Evolutionary conservation across 2,329 filamentous ascomycete species (phyloP), one percentile per base, ranked within the genome.

Genomic region (Fusarium albidum): DNA sequence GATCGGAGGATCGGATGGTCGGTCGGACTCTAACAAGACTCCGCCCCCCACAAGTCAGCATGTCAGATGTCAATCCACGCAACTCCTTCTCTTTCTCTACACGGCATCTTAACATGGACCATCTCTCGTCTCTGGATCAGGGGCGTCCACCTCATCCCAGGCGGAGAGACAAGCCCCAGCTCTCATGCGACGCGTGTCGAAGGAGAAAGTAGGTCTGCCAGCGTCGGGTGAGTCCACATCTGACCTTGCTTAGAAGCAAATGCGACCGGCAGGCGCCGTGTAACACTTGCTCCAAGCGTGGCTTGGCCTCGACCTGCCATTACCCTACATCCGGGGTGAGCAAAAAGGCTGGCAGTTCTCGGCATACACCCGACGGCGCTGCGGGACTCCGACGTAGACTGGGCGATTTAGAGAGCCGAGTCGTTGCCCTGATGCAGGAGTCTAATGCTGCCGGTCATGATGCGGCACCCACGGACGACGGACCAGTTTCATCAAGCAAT

Each of bases 1-100:
- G 48, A 13, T 59, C 52, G 47, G 48, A 52, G 37, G 48, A 44
- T 55, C 52, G 47, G 52, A 55, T 11, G 18, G 27, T 50, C 37
- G 46, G 34, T 13, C 33, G 33, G 27, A 26, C 15, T 21, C 13
- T 40, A 18, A 27, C 13, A 48, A 40, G 31, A 39, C 27, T 21
- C 33, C 33, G 27, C 27, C 25, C 21, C 27, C 14, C n/a, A 31
- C 6, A 10, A 29, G 25, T 13, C 27, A 44, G 14, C 11, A 25
- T 17, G 31, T 8, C 21, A 8, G n/a, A 14, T 21, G 14, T n/a
- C 9, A 42, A 17, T 25, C 13, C 31, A 33, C 21, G 21, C 21
- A 21, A 21, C 21, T 21, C 11, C 33, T 44, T 18, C 15, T 14
- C 28, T 15, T 17, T 33, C 7, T 5, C 9, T 6, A 18, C 1